Percentiles rank a stretch among this genome's conserved stretches.
phyloP scores from a whole-genome alignment of 805 yeast species.

The Pichia heedii region DNA sequence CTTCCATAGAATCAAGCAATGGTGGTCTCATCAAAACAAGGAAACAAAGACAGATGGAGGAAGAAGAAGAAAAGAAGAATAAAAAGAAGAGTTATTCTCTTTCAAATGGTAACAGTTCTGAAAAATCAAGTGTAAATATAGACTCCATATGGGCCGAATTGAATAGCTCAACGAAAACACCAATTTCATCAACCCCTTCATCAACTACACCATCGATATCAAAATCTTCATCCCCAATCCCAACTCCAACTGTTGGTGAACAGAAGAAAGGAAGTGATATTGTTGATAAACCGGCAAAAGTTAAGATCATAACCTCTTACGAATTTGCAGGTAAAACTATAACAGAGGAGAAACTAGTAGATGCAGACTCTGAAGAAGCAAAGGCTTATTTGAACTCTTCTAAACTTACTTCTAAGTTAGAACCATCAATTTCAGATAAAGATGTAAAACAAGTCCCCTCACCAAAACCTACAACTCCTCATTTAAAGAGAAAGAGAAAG shows the following conservation, averaged over 20 bases:
- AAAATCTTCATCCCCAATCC: neutral
- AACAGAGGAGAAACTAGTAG: slow-evolving; percentile 72
- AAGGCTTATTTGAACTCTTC: slow-evolving; percentile 63
- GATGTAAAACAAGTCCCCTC: neutral
- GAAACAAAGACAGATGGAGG: slow-evolving; percentile 9
- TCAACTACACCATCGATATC: neutral
- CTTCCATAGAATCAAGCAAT: slow-evolving; percentile 38
- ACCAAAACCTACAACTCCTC: neutral
- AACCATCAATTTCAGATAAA: neutral
- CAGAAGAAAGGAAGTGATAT: too few species aligned
- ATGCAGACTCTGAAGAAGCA: slow-evolving; percentile 75
- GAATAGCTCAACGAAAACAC: slow-evolving; percentile 23
- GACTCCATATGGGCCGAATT: slow-evolving; percentile 48
- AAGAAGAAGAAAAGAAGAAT: slow-evolving; percentile 4
- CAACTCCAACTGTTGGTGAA: neutral
- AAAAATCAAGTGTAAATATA: slow-evolving; percentile 28
- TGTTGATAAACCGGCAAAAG: slow-evolving; percentile 26
- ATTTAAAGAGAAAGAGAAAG: slow-evolving; percentile 38
- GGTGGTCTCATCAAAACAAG: slow-evolving; percentile 16
- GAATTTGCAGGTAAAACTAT: slow-evolving; percentile 84
- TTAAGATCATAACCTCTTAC: slow-evolving; percentile 68
- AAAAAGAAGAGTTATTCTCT: slow-evolving; percentile 13
- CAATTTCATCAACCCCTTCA: neutral
- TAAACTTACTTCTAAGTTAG: slow-evolving; percentile 9
- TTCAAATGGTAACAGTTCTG: slow-evolving; percentile 14